Conservation (phyloP, 2,329 filamentous ascomycete species). For the Phaeosphaeria sp. region DNA sequence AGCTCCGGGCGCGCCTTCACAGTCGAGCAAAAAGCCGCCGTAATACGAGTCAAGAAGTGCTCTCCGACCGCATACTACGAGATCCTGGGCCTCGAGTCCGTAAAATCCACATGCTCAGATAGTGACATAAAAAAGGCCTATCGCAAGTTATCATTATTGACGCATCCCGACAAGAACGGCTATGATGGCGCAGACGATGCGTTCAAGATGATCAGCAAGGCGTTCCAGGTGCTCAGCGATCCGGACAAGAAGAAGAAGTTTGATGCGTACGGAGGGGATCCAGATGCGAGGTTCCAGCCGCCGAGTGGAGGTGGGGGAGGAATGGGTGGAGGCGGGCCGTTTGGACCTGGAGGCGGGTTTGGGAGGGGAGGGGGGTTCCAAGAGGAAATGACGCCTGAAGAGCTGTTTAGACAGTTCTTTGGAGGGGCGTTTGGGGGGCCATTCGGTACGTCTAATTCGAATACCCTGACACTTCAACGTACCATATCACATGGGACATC, state of each 20-base stretch:
- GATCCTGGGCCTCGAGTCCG: constrained; percentile 77
- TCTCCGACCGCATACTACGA: constrained; percentile 91
- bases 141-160: constrained; percentile 89
- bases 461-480: no score
- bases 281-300: constrained; percentile 81
- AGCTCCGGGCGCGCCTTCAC: constrained; percentile 82
- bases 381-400: constrained; percentile 93
- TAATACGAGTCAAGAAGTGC: constrained; percentile 87
- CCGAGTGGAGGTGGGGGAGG: constrained; percentile 49
- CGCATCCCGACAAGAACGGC: constrained; percentile 98
- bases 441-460: constrained; percentile 64
- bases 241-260: constrained; percentile 90
- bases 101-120: constrained; percentile 73
- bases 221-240: constrained; percentile 92
- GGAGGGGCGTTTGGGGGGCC: constrained; percentile 73
- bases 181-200: constrained; percentile 95
- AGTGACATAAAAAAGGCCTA: constrained; percentile 97
- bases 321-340: constrained; percentile 70
- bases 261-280: constrained; percentile 89
- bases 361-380: constrained; percentile 72
- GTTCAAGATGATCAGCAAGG: constrained; percentile 96
- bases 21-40: constrained; percentile 87
- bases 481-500: neutral
- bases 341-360: constrained; percentile 65
- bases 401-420: constrained; percentile 97